phyloP scores from a whole-genome alignment of 202 grass and related monocot genomes.

The Thinopyrum obtusiflorum region DNA sequence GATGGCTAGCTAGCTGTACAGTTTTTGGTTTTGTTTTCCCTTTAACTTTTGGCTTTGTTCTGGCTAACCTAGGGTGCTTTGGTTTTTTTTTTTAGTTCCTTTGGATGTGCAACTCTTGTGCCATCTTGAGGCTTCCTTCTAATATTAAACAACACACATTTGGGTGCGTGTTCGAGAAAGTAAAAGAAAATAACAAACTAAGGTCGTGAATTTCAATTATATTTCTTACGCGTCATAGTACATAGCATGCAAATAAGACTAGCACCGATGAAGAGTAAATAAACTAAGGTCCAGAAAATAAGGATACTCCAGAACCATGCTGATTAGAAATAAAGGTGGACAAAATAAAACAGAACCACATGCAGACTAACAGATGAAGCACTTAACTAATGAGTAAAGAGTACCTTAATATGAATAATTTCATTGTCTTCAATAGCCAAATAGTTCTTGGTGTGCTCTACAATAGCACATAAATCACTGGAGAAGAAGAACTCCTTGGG shows the following conservation, averaged over 20 bases:
- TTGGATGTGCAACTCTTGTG: background rate
- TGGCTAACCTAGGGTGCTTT: background rate
- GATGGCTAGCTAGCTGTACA: background rate
- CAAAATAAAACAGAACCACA: background rate
- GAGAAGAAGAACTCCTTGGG: slow-evolving; percentile 93
- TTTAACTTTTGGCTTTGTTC: background rate
- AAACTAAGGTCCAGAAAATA: background rate
- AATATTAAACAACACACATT: background rate
- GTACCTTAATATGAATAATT: slow-evolving; percentile 93
- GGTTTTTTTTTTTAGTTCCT: background rate
- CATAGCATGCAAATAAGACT: background rate
- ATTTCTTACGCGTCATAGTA: background rate
- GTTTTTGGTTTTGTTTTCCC: background rate
- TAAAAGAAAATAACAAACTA: background rate
- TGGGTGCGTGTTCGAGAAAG: background rate
- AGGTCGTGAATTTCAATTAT: background rate
- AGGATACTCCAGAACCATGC: background rate
- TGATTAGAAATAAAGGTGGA: background rate
- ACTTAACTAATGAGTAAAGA: background rate
- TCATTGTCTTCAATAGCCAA: slow-evolving; percentile 87
- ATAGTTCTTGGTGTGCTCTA: slow-evolving; percentile 96
- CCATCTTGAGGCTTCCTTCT: background rate
- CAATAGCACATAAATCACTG: slow-evolving; percentile 95
- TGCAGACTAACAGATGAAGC: background rate
- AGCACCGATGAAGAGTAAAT: background rate